Base-by-base conservation (phyloP, 139 green algal species). In the Astrephomene gubernaculifera region DNA sequence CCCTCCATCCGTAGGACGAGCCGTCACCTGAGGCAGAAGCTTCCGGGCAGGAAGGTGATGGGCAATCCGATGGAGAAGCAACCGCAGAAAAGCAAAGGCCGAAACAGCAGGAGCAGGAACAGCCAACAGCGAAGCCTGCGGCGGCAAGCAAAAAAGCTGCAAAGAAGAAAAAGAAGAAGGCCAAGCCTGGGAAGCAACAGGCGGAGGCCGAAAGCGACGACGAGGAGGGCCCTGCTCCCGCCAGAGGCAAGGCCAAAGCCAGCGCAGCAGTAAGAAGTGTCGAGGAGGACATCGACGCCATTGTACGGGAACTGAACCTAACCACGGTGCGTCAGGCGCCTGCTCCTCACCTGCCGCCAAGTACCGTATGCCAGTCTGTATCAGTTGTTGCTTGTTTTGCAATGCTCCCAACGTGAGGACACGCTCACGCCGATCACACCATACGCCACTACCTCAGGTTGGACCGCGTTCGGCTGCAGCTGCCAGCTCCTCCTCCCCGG, bases 281-380 rank as follows among this genome's bases (percentile, higher is more conserved):
- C 41, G 92, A 89, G 39, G 91, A 95, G 22, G 92, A 97, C 38
- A 90, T 97, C 8, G 93, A 97, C 49, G 36, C 71, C 19, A 88
- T 96, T 2, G 52, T 96, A 29, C 39, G 83, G n/a, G 93, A 96
- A 82, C 87, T 96, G 6, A 91, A 96, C 53, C 86, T 96, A 6
- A 71, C 79, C 39, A 81, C 60, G 38, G 76, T 86, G 29, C 67
- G 63, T 61, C 6, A 41, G 29, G 49, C 49, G n/a, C n/a, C n/a
- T n/a, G n/a, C n/a, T n/a, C n/a, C n/a, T n/a, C n/a, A n/a, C n/a
- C n/a, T n/a, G n/a, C n/a, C n/a, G n/a, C n/a, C n/a, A n/a, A n/a
- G n/a, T n/a, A n/a, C n/a, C n/a, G n/a, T n/a, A n/a, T n/a, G n/a
- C n/a, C n/a, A n/a, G n/a, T n/a, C n/a, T n/a, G n/a, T n/a, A n/a